phyloP scores from a whole-genome alignment of 148 eudicot genomes.

The Silene conica region DNA sequence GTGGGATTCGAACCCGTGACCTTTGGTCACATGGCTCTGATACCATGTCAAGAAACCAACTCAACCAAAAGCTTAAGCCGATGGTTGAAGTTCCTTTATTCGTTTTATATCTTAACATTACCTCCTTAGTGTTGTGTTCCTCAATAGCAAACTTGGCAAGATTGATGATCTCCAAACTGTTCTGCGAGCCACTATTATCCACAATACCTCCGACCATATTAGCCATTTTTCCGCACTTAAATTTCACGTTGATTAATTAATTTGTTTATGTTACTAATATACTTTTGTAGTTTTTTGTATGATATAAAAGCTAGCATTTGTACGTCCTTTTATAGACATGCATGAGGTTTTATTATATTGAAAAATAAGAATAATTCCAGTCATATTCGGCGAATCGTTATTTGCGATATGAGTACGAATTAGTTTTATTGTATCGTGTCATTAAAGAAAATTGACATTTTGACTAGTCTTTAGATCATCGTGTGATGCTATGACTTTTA shows the following conservation, averaged over 20 bases:
- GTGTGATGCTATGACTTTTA: neutral
- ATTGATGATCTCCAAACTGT: slow-evolving; percentile 24
- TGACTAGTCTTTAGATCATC: neutral
- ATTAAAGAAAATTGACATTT: neutral
- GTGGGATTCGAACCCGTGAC: too few species aligned
- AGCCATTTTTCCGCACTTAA: neutral
- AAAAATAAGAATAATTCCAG: neutral
- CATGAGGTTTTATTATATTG: neutral
- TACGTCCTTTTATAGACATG: slow-evolving; percentile 1
- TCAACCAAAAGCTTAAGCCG: too few species aligned
- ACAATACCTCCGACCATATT: slow-evolving; percentile 5
- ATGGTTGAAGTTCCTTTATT: too few species aligned
- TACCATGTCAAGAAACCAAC: too few species aligned
- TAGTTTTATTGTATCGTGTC: neutral
- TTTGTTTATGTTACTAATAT: too few species aligned
- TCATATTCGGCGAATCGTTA: slow-evolving; percentile 5
- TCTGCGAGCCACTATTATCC: slow-evolving; percentile 4
- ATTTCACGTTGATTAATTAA: too few species aligned
- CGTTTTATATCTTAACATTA: too few species aligned
- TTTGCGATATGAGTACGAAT: neutral
- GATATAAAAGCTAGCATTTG: neutral
- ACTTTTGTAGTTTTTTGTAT: neutral
- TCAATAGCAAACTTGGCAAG: slow-evolving; percentile 39
- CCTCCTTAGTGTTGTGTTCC: slow-evolving; percentile 39
- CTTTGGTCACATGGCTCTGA: too few species aligned